Evolutionary conservation across 805 yeast genomes (phyloP).

Genomic region (Priceomyces haplophilus): DNA sequence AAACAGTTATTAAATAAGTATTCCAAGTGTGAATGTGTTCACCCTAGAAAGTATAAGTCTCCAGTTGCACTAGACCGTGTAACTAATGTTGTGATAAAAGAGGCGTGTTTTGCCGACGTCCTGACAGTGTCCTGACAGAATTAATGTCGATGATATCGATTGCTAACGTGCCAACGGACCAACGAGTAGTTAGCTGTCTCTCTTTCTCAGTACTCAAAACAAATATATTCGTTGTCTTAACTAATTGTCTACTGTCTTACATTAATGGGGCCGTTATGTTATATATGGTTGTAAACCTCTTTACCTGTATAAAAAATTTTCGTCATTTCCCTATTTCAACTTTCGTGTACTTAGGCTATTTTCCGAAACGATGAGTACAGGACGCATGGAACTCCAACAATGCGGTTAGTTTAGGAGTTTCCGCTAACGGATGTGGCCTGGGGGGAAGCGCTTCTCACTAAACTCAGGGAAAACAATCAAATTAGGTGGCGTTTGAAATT

Average conservation of each 20-base stretch:
- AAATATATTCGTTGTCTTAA: slow-evolving; percentile 1
- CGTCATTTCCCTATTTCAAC: slow-evolving; percentile 4
- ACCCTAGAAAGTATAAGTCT: not conserved
- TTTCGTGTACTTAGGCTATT: not conserved
- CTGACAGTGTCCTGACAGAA: slow-evolving; percentile 4
- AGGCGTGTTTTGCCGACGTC: not conserved
- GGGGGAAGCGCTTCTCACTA: not conserved
- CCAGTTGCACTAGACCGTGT: not conserved
- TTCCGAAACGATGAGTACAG: not conserved
- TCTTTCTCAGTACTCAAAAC: slow-evolving; percentile 1
- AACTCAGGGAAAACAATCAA: not conserved
- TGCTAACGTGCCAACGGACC: slow-evolving; percentile 5
- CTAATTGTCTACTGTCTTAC: not conserved
- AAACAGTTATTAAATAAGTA: not conserved
- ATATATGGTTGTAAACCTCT: slow-evolving; percentile 4
- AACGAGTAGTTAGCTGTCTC: slow-evolving; percentile 4
- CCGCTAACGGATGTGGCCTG: slow-evolving; percentile 1
- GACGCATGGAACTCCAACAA: not conserved
- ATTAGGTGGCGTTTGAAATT: too few species aligned
- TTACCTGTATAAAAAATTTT: slow-evolving; percentile 4
- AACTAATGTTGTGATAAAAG: not conserved
- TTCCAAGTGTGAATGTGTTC: not conserved
- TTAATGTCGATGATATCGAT: slow-evolving; percentile 4
- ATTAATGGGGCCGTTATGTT: not conserved
- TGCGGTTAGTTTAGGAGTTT: not conserved